Evolutionary conservation across 2,329 filamentous ascomycete genomes (phyloP).

Genomic region (Colletotrichum navitas): DNA sequence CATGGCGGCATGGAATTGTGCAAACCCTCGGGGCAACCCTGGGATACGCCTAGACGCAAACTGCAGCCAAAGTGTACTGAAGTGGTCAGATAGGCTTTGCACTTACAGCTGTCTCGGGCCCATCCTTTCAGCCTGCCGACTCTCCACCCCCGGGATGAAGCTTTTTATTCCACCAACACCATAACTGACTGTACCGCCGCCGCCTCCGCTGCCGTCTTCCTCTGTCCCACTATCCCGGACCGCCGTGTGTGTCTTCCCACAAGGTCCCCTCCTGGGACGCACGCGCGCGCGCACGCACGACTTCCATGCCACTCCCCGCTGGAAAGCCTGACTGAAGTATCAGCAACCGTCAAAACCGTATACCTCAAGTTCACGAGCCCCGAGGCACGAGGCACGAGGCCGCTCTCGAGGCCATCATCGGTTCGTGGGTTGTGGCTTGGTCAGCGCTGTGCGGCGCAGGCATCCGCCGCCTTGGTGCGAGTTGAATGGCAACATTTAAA

Average conservation of each 20-base stretch:
- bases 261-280: constrained; percentile 1
- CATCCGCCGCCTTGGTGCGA: too few species aligned
- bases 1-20: not conserved
- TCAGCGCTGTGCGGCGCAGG: not conserved
- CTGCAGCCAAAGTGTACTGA: not conserved
- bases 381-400: constrained; percentile 13
- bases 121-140: not conserved
- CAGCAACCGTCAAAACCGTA: not conserved
- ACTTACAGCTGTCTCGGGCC: constrained; percentile 26
- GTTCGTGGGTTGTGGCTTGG: constrained; percentile 5
- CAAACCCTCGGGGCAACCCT: not conserved
- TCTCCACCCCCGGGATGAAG: constrained; percentile 24
- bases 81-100: constrained; percentile 24
- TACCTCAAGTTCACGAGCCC: not conserved
- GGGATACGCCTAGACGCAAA: not conserved
- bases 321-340: constrained; percentile 17
- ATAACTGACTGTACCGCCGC: constrained; percentile 20
- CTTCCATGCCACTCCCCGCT: constrained; percentile 12
- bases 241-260: constrained; percentile 10
- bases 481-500: too few species aligned
- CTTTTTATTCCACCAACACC: constrained; percentile 18
- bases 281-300: not conserved
- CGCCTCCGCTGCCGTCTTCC: not conserved
- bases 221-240: constrained; percentile 18
- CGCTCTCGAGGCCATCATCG: not conserved